Conservation (phyloP, 116 monocot species). For the Posidonia oceanica region DNA sequence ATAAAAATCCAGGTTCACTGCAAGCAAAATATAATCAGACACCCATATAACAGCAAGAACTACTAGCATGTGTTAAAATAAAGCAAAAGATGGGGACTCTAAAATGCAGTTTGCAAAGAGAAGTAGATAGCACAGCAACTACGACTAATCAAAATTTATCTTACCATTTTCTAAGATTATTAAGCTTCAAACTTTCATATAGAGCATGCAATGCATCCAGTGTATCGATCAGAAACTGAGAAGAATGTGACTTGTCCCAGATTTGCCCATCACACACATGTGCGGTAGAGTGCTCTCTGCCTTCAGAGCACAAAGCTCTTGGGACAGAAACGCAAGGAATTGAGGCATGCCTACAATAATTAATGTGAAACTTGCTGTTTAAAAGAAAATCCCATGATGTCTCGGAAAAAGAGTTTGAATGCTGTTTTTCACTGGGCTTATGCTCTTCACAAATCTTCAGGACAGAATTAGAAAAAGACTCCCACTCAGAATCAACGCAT, state of each 20-base stretch:
- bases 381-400: constrained; percentile 67
- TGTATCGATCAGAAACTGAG: constrained; percentile 44
- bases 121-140: not conserved
- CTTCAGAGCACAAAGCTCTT: not conserved
- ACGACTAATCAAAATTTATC: not conserved
- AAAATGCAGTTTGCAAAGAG: not conserved
- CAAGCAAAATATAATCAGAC: not conserved
- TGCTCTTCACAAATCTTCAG: constrained; percentile 37
- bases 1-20: not conserved
- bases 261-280: constrained; percentile 15
- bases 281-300: constrained; percentile 2
- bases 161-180: constrained; percentile 78
- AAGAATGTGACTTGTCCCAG: constrained; percentile 31
- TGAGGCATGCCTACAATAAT: constrained; percentile 30
- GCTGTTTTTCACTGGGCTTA: constrained; percentile 12
- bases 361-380: constrained; percentile 55
- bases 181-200: constrained; percentile 87
- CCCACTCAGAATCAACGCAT: constrained; percentile 68
- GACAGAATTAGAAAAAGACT: constrained; percentile 42
- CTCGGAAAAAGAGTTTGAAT: constrained; percentile 5
- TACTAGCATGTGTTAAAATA: not conserved
- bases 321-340: constrained; percentile 20
- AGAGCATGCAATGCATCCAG: constrained; percentile 82
- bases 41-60: not conserved
- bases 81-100: not conserved